These are phyloP conservation scores for Pyricularia pennisetigena DNA, from an alignment of 2,329 filamentous ascomycete genomes.

Conservation along the genomic window DNA sequence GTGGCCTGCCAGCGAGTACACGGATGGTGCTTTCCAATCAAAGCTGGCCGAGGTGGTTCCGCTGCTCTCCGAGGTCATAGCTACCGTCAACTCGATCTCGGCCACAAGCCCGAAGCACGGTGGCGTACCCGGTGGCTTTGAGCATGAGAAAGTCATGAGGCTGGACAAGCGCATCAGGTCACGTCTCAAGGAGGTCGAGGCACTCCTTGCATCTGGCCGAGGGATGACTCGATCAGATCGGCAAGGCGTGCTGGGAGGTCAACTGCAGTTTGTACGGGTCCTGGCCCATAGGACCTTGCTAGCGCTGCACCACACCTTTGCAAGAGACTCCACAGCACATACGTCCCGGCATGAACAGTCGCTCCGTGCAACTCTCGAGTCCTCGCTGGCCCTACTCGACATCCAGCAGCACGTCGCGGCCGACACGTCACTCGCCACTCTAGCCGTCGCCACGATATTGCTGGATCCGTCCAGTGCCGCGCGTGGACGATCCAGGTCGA, in stretches of 20 bases:
- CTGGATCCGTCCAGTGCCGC: not conserved
- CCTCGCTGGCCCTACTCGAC: slow-evolving; percentile 12
- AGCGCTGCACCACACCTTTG: slow-evolving; percentile 13
- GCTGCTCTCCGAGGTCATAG: slow-evolving; percentile 11
- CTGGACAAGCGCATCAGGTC: slow-evolving; percentile 23
- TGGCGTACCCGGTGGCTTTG: slow-evolving; percentile 6
- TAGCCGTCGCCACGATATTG: not conserved
- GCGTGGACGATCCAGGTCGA: slow-evolving; percentile 2
- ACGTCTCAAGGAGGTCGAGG: slow-evolving; percentile 10
- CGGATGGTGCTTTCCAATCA: slow-evolving; percentile 14
- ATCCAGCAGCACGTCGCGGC: slow-evolving; percentile 12
- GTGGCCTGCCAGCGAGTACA: slow-evolving; percentile 3
- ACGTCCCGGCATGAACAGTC: slow-evolving; percentile 5
- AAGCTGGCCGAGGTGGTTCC: slow-evolving; percentile 13
- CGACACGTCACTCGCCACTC: not conserved
- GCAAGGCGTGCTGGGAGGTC: slow-evolving; percentile 4
- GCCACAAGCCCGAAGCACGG: slow-evolving; percentile 8
- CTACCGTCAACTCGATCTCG: slow-evolving; percentile 13
- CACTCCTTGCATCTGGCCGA: slow-evolving; percentile 1
- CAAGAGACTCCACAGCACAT: slow-evolving; percentile 4
- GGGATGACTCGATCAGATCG: not conserved
- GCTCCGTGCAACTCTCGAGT: slow-evolving; percentile 9
- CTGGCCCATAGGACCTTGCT: slow-evolving; percentile 14
- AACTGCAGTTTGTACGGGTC: slow-evolving; percentile 12
- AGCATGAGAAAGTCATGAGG: slow-evolving; percentile 27